Evolutionary conservation across 352 stramenopile genomes (phyloP), one percentile per base, ranked within the genome.

Genomic region (Phytophthora pini): DNA sequence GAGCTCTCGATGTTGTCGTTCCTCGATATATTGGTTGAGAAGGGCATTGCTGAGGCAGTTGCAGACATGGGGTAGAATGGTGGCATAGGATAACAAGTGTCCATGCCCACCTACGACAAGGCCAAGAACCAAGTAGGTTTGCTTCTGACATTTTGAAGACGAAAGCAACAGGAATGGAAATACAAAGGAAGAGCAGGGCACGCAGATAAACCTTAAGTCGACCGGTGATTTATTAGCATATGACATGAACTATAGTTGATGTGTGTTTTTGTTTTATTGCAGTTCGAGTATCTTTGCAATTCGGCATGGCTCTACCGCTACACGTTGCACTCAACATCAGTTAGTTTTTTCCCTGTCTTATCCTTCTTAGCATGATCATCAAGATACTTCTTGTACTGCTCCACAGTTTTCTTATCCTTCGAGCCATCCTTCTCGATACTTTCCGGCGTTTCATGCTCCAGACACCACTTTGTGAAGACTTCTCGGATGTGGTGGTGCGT

Each of bases 221-320:
- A 58, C 38, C 24, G 61, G 61, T 69, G 61, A 69, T 69, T 69
- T 69, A 69, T 69, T 69, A 65, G 56, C 45, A 59, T 40, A 55
- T 50, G 20, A 68, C 15, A 56, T 52, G 29, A 61, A 50, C 22
- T 26, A n/a, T 56, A n/a, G 45, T 39, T 52, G 20, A 7, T 50
- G 44, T 50, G 15, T 26, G 24, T 2, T 26, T 26, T 20, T 20
- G 17, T 20, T 48, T 34, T 34, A 2, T 36, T 36, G 31, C 13
- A 36, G 13, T 22, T 43, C 38, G 38, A 43, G 12, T 13, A 31
- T 36, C 38, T 43, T 13, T 43, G 38, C 38, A 20, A 22, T 43
- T 22, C 38, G n/a, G 17, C 17, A 17, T 20, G 17, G 0, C 17
- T 20, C 17, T 20, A 20, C 17, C 0, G 13, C 27, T 52, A 52